Conservation (phyloP, 441 rosid genomes). For the Brassica balearica region DNA sequence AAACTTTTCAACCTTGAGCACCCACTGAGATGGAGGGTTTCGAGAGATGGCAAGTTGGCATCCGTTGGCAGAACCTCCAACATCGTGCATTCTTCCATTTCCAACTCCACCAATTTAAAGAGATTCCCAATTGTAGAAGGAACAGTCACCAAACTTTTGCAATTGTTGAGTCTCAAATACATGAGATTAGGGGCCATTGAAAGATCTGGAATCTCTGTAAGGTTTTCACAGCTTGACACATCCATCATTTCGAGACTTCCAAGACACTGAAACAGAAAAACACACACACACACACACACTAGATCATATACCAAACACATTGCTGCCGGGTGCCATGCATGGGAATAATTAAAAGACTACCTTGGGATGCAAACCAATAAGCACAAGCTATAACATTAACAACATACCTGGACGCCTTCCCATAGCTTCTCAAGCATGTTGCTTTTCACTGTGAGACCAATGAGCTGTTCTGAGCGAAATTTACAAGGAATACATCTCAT, state of each 20-base stretch:
- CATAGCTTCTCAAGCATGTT: slow-evolving; percentile 2
- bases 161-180: background rate
- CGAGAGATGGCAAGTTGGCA: background rate
- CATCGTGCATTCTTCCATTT: background rate
- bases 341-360: background rate
- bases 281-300: background rate
- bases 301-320: background rate
- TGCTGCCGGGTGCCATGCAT: background rate
- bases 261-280: background rate
- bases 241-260: background rate
- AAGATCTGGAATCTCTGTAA: slow-evolving; percentile 1
- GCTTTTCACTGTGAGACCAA: background rate
- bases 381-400: background rate
- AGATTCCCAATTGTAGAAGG: slow-evolving; percentile 7
- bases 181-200: background rate
- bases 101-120: background rate
- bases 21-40: background rate
- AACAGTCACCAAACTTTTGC: background rate
- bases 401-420: slow-evolving; percentile 1
- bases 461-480: background rate
- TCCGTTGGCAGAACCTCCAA: slow-evolving; percentile 6
- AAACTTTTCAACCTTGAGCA: slow-evolving; percentile 11
- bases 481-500: slow-evolving; percentile 10
- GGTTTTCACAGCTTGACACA: background rate
- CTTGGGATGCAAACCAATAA: background rate